Evolutionary conservation across 1,284 basidiomycete species (phyloP), one percentile per base, ranked within the genome.

Genomic region (Boletus semigastroideus): DNA sequence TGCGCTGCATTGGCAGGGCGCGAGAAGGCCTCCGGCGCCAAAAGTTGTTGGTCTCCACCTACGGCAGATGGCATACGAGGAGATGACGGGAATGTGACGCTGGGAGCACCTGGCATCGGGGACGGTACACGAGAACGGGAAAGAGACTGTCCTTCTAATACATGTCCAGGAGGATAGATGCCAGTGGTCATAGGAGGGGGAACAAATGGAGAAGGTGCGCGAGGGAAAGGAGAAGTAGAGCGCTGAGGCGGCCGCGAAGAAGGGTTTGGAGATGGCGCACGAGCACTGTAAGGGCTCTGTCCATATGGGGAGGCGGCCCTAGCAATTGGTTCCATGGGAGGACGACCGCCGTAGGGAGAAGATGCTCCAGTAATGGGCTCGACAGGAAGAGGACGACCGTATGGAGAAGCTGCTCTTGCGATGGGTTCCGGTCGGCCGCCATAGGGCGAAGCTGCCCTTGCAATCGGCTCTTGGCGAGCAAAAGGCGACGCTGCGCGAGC

Each of bases 11-110:
- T 87, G 37, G 85, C 77, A 13, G 84, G 82, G 46, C 87, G 82
- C 12, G 75, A 78, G 71, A 89, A 90, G 46, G 82, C 82, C 58
- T 87, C 86, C 0, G 87, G 88, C 2, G 80, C 75, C 37, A 78
- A 64, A 17, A 87, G 73, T 53, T 79, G 78, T 48, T 74, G 69
- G 19, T 19, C 34, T 36, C 60, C 70, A 14, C 66, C 49, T 56
- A 48, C 59, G 22, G 49, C 42, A 30, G 60, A 30, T 8, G 61
- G 57, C 54, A 72, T 60, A 28, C 65, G 65, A 31, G 72, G 74
- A 39, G 73, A 75, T 33, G 61, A 25, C 11, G 64, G 57, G 42
- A 64, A 58, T 11, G 50, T 38, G 16, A 42, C 53, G 8, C 65
- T 41, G 7, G 65, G 66, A 12, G 61, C 56, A 22, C 68, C 69